Evolutionary conservation across 495 filamentous ascomycete species (phyloP).

Genomic region (Trypethelium eluteriae): DNA sequence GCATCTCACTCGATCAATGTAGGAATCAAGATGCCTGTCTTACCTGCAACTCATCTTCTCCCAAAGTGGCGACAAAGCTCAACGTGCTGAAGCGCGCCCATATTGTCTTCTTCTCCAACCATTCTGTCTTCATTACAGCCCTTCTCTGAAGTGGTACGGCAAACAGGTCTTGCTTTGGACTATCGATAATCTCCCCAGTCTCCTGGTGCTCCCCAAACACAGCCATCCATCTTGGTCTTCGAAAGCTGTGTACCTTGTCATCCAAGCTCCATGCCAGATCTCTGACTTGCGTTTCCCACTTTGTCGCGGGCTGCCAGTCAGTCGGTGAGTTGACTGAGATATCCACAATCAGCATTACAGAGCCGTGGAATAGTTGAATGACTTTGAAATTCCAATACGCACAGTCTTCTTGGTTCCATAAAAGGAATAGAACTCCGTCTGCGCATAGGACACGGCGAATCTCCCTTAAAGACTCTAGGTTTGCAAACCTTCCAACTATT

Average conservation of each 20-base stretch:
- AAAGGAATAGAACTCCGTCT: conserved; percentile 46
- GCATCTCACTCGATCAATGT: background rate
- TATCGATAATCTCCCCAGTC: background rate
- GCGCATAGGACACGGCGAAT: conserved; percentile 49
- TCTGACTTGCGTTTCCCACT: background rate
- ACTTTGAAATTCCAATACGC: conserved; percentile 19
- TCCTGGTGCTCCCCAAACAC: background rate
- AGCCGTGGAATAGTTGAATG: conserved; percentile 38
- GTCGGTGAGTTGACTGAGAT: background rate
- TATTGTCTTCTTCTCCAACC: conserved; percentile 37
- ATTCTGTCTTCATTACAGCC: background rate
- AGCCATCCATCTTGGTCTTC: background rate
- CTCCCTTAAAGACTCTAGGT: conserved; percentile 44
- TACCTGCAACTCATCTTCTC: conserved; percentile 40
- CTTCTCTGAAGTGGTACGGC: background rate
- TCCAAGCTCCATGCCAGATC: background rate
- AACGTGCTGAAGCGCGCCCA: conserved; percentile 48
- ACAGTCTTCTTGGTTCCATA: conserved; percentile 63
- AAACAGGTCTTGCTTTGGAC: background rate
- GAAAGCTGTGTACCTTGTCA: background rate
- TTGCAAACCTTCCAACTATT: conserved; percentile 45
- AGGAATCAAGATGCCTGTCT: conserved; percentile 16
- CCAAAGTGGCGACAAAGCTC: conserved; percentile 49
- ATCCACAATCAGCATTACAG: conserved; percentile 32
- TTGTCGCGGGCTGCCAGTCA: background rate